Conservation (phyloP, 306 rosid species). For the Vachellia collinsii region DNA sequence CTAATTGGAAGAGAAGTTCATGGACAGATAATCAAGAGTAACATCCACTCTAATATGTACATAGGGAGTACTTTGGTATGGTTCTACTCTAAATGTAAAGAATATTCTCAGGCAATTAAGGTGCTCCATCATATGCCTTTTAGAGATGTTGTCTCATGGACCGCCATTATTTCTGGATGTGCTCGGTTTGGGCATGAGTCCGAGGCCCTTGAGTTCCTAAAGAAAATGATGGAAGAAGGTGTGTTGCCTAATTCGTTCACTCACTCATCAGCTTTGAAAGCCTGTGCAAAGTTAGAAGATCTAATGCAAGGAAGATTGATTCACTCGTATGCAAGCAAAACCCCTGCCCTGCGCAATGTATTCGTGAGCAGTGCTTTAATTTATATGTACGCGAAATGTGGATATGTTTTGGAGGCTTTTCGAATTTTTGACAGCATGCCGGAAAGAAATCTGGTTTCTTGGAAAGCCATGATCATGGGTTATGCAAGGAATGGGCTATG, state of each 20-base stretch:
- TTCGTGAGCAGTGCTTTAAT: conserved; percentile 86
- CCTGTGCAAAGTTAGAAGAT: conserved; percentile 72
- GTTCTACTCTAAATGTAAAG: conserved; percentile 87
- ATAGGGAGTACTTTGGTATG: conserved; percentile 84
- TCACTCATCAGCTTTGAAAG: conserved; percentile 82
- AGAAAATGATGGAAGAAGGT: conserved; percentile 80
- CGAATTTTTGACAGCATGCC: conserved; percentile 87
- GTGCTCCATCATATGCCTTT: conserved; percentile 76
- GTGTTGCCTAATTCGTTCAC: conserved; percentile 83
- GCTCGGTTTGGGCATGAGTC: conserved; percentile 65
- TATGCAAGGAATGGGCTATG: conserved; percentile 84
- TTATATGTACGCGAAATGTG: conserved; percentile 83
- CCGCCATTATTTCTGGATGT: conserved; percentile 91
- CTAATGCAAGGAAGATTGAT: conserved; percentile 63
- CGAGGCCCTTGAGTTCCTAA: conserved; percentile 74
- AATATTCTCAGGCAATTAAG: conserved; percentile 60
- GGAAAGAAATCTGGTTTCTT: conserved; percentile 72
- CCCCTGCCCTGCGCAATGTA: conserved; percentile 67
- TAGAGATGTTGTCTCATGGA: conserved; percentile 89
- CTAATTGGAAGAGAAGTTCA: conserved; percentile 80
- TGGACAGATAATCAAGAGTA: conserved; percentile 63
- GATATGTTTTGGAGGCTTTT: conserved; percentile 71
- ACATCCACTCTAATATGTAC: conserved; percentile 48
- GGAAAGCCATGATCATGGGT: conserved; percentile 91
- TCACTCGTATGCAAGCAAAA: conserved; percentile 82